Evolutionary conservation across 768 basidiomycete species (phyloP), one percentile per base, ranked within the genome.

Genomic region (Sistotremastrum niveocremeum): DNA sequence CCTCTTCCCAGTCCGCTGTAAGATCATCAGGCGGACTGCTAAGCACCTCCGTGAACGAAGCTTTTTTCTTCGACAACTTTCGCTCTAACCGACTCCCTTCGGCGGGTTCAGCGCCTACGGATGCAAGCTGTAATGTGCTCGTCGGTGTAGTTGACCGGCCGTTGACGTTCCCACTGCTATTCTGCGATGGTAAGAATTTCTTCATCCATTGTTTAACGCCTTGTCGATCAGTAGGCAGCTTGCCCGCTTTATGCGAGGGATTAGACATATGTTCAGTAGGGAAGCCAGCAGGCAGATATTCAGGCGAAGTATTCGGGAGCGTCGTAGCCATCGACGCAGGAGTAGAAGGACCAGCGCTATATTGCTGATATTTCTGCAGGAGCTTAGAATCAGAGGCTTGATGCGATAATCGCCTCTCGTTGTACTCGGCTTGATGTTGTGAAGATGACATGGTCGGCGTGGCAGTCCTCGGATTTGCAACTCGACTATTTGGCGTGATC

Each of bases 151-250:
- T 58, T 3, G 67, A 63, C 6, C 68, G 56, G 20, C 20, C 20
- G 20, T 20, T 20, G 20, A 20, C 20, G 20, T 20, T 20, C 20
- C 20, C 20, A 2, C 20, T 20, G 2, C 20, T 20, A 20, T 20
- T 20, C 34, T 65, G 67, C 2, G 73, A 64, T 5, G 72, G 62
- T 48, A 75, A 73, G 20, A 72, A 64, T 57, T 73, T 78, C 59
- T 76, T 77, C 39, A 87, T 60, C 85, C 85, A 88, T 54, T 81
- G 84, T 60, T 78, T 81, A 29, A 87, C 85, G 28, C 79, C 84
- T 44, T 84, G 79, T 12, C 83, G 68, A 12, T 76, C 84, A 60
- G 76, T 84, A 1, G 85, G 85, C 41, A 88, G 65, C 54, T 78
- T 70, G 36, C 20, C 20, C 20, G 20, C 20, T 20, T 20, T 20